Evolutionary conservation across 2,329 filamentous ascomycete species (phyloP).

Genomic region (Daldinia sp.): DNA sequence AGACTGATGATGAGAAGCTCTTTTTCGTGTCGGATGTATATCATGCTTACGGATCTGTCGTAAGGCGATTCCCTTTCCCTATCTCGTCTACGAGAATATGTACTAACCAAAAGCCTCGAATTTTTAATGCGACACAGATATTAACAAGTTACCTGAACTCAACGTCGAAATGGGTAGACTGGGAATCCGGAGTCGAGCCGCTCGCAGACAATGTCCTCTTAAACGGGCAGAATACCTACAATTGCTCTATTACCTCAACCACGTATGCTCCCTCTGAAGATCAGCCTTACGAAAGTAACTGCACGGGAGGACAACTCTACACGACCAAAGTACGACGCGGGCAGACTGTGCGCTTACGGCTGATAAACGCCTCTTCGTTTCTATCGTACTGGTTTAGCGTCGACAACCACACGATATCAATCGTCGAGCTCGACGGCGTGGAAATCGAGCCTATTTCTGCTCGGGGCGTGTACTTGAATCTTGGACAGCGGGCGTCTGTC

Average conservation of each 20-base stretch:
- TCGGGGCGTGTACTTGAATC: conserved; percentile 55
- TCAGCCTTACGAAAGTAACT: conserved; percentile 33
- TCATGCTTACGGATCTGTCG: conserved; percentile 53
- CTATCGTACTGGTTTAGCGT: conserved; percentile 56
- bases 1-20: conserved; percentile 53
- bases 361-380: conserved; percentile 57
- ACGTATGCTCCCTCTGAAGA: conserved; percentile 44
- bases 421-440: conserved; percentile 57
- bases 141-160: conserved; percentile 52
- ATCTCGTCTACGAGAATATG: neutral
- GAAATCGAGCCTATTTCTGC: conserved; percentile 53
- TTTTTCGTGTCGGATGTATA: conserved; percentile 57
- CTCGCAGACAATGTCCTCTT: conserved; percentile 56
- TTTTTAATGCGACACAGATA: conserved; percentile 36
- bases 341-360: conserved; percentile 51
- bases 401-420: conserved; percentile 54
- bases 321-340: conserved; percentile 49
- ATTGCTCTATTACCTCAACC: conserved; percentile 51
- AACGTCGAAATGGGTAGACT: conserved; percentile 53
- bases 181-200: conserved; percentile 55
- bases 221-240: conserved; percentile 55
- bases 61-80: conserved; percentile 35
- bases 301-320: conserved; percentile 52
- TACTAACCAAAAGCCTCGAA: neutral
- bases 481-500: conserved; percentile 56